phyloP scores from a whole-genome alignment of 805 yeast genomes.

The Groenewaldozyma tartarivorans region DNA sequence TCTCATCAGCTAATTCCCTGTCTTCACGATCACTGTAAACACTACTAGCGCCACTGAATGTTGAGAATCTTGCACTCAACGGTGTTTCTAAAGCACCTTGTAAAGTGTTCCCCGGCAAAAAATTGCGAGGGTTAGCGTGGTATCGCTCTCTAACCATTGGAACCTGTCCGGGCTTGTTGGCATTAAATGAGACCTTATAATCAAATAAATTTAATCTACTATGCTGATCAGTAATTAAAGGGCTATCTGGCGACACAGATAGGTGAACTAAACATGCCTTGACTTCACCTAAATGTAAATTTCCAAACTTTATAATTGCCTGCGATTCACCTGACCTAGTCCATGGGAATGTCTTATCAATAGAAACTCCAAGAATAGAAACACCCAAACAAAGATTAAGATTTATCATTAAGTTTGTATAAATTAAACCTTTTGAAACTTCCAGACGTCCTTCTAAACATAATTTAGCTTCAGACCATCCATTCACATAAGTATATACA shows the following conservation, averaged over 20 bases:
- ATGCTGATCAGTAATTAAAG: not conserved
- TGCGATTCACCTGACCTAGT: not conserved
- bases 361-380: constrained; percentile 10
- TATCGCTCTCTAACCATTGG: no score
- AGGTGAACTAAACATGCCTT: not conserved
- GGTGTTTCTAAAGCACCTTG: not conserved
- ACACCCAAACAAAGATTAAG: constrained; percentile 11
- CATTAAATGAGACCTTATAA: not conserved
- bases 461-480: constrained; percentile 14
- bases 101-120: not conserved
- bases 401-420: constrained; percentile 10
- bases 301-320: not conserved
- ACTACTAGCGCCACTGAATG: not conserved
- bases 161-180: not conserved
- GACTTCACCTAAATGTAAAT: not conserved
- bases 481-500: constrained; percentile 14
- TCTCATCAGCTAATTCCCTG: not conserved
- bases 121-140: no score
- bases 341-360: not conserved
- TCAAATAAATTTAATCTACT: no score
- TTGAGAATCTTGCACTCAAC: not conserved
- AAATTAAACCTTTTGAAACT: constrained; percentile 10
- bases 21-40: not conserved
- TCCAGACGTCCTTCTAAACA: constrained; percentile 14
- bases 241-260: not conserved